Evolutionary conservation across 2,329 filamentous ascomycete species (phyloP).

Genomic region (Alternaria infectoria): DNA sequence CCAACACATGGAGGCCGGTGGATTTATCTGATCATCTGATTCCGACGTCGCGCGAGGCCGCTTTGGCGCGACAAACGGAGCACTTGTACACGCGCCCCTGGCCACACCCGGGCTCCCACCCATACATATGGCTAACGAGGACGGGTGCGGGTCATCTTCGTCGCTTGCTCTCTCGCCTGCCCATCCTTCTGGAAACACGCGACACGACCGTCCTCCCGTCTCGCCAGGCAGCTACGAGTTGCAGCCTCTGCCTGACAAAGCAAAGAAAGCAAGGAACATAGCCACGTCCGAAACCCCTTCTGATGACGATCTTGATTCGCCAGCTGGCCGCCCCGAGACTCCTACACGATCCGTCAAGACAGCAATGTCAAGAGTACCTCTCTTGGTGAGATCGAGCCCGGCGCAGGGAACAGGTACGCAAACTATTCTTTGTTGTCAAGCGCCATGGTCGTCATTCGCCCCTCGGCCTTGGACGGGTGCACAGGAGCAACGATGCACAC

Average conservation of each 20-base stretch:
- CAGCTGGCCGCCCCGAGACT: conserved; percentile 18
- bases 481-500: conserved; percentile 12
- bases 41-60: conserved; percentile 22
- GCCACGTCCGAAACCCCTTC: conserved; percentile 29
- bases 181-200: conserved; percentile 29
- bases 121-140: conserved; percentile 34
- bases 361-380: conserved; percentile 59
- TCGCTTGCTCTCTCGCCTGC: conserved; percentile 26
- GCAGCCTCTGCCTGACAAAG: conserved; percentile 33
- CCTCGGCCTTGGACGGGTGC: conserved; percentile 7
- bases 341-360: conserved; percentile 22
- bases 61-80: conserved; percentile 29
- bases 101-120: conserved; percentile 17
- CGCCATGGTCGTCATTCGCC: conserved; percentile 1
- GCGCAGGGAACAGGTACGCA: conserved; percentile 59
- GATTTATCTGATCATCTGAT: conserved; percentile 39
- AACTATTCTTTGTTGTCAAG: conserved; percentile 10
- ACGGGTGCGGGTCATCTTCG: conserved; percentile 18
- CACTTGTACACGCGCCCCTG: conserved; percentile 27
- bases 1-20: conserved; percentile 5
- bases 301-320: conserved; percentile 37
- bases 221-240: conserved; percentile 41
- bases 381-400: conserved; percentile 66
- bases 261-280: conserved; percentile 39
- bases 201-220: conserved; percentile 21